These are phyloP conservation scores for Hansfordia pulvinata DNA, from an alignment of 2,329 filamentous ascomycete species.

Conservation along the genomic window DNA sequence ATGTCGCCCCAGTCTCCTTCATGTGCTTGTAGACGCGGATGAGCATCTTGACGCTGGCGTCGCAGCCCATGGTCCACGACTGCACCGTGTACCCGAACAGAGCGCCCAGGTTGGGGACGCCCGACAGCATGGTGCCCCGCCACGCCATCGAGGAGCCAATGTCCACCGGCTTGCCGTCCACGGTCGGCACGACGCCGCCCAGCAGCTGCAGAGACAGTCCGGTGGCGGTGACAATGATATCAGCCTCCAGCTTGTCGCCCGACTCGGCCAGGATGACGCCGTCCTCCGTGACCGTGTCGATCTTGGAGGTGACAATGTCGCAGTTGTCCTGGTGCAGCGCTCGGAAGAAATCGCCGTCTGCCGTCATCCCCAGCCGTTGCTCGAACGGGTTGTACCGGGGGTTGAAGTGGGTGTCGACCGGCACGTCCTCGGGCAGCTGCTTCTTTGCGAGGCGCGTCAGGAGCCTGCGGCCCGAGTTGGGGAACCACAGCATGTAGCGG, in stretches of 20 bases:
- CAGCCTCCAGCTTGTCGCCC: constrained; percentile 39
- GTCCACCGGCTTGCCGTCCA: constrained; percentile 39
- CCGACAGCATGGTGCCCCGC: constrained; percentile 53
- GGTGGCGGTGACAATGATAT: constrained; percentile 58
- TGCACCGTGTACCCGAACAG: constrained; percentile 53
- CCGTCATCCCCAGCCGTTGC: constrained; percentile 60
- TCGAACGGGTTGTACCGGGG: constrained; percentile 55
- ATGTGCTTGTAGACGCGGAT: constrained; percentile 35
- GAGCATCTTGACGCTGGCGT: constrained; percentile 33
- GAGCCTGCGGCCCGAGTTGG: constrained; percentile 29
- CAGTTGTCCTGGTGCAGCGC: constrained; percentile 29
- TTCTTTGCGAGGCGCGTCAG: constrained; percentile 28
- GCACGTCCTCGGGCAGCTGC: constrained; percentile 38
- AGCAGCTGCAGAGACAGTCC: constrained; percentile 47
- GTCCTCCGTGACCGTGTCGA: constrained; percentile 32
- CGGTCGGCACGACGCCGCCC: constrained; percentile 33
- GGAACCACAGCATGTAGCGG: constrained; percentile 37
- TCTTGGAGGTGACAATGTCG: constrained; percentile 35
- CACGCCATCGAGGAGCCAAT: constrained; percentile 40
- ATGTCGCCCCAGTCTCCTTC: constrained; percentile 26
- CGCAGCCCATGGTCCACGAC: constrained; percentile 55
- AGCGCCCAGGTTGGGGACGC: constrained; percentile 47
- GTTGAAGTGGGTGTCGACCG: constrained; percentile 48
- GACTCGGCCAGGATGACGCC: constrained; percentile 33
- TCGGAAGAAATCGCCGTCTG: constrained; percentile 41